phyloP scores from a whole-genome alignment of 139 green algal genomes.

The Chlamydomonas incerta region DNA sequence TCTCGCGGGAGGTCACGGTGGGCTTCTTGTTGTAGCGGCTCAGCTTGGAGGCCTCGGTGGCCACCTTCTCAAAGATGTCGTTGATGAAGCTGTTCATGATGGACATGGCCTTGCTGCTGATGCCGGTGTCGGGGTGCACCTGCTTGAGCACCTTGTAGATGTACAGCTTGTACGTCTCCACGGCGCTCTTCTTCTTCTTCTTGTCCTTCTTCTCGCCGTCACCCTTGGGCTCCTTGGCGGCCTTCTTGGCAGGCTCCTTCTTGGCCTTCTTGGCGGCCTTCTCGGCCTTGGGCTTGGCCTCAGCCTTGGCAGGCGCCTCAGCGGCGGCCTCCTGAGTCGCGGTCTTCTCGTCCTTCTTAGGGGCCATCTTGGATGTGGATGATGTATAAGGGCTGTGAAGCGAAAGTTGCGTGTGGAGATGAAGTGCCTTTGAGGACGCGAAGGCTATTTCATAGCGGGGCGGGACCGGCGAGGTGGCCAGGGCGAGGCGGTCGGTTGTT shows the following conservation, averaged over 20 bases:
- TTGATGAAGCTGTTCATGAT: slow-evolving; percentile 91
- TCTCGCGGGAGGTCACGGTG: slow-evolving; percentile 62
- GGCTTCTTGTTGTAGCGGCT: slow-evolving; percentile 59
- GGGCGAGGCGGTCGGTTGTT: too few species aligned
- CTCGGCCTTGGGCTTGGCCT: not conserved
- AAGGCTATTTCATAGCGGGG: too few species aligned
- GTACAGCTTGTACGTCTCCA: slow-evolving; percentile 98
- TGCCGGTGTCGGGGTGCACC: slow-evolving; percentile 97
- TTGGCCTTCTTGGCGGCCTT: not conserved
- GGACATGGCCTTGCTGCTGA: slow-evolving; percentile 96
- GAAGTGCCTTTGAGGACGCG: too few species aligned
- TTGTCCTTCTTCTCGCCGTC: slow-evolving; percentile 29
- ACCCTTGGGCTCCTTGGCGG: not conserved
- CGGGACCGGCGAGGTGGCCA: too few species aligned
- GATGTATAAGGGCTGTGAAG: too few species aligned
- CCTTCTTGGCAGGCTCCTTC: not conserved
- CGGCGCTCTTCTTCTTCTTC: slow-evolving; percentile 60
- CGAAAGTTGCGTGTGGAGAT: too few species aligned
- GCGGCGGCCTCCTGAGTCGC: not conserved
- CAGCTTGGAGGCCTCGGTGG: slow-evolving; percentile 76
- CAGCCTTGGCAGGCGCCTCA: not conserved
- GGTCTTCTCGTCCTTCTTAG: too few species aligned
- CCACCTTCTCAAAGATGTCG: slow-evolving; percentile 89
- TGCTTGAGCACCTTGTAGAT: slow-evolving; percentile 97
- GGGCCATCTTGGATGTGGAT: too few species aligned